Conservation (phyloP, 1,284 basidiomycete genomes). For the Marasmius fiardii region DNA sequence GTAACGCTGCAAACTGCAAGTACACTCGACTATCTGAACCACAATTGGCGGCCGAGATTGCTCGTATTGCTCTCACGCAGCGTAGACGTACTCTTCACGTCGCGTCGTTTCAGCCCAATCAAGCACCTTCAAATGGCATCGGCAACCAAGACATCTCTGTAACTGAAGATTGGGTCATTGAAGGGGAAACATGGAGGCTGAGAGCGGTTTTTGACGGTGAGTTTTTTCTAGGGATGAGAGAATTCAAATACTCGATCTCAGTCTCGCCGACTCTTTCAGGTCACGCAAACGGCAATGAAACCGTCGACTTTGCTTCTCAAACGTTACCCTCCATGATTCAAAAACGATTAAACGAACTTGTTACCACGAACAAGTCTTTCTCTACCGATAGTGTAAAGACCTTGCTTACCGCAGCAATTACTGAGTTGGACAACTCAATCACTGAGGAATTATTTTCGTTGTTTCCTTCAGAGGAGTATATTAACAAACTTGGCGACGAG, state of each 20-base stretch:
- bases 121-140: constrained; percentile 1
- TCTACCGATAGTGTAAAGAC: constrained; percentile 21
- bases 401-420: constrained; percentile 29
- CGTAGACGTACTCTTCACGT: neutral
- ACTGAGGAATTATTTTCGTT: constrained; percentile 25
- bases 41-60: neutral
- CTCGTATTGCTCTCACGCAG: neutral
- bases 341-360: neutral
- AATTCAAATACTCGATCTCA: neutral
- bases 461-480: constrained; percentile 25
- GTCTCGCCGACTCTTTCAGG: neutral
- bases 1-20: no score
- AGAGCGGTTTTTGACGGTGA: constrained; percentile 2
- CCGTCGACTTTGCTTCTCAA: constrained; percentile 9
- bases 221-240: neutral
- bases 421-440: constrained; percentile 33
- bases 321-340: constrained; percentile 7
- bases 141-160: constrained; percentile 3
- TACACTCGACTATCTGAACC: neutral
- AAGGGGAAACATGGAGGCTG: neutral
- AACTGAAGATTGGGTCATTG: neutral
- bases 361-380: constrained; percentile 4
- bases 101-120: neutral
- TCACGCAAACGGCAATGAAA: constrained; percentile 7
- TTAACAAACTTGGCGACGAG: constrained; percentile 29